Evolutionary conservation across 2,329 filamentous ascomycete genomes (phyloP).

Genomic region (Colletotrichum tofieldiae): DNA sequence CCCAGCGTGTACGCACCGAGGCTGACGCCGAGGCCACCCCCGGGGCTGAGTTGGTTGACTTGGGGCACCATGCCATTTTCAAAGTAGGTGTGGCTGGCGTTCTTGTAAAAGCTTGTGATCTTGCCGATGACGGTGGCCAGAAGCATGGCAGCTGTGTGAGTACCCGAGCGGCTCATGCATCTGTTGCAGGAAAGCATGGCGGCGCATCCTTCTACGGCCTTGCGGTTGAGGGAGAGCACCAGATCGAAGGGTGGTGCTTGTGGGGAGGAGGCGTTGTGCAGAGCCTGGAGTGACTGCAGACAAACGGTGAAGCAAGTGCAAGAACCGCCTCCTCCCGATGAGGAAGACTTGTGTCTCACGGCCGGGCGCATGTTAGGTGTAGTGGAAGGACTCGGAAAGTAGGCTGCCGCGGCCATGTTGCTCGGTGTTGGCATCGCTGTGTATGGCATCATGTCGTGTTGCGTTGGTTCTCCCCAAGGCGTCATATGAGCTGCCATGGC

Average conservation of each 20-base stretch:
- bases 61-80: conserved; percentile 47
- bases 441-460: conserved; percentile 54
- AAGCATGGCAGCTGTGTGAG: conserved; percentile 64
- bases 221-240: conserved; percentile 62
- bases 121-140: conserved; percentile 66
- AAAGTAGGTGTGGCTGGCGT: conserved; percentile 58
- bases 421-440: conserved; percentile 54
- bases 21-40: conserved; percentile 55
- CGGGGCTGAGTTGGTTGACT: conserved; percentile 40
- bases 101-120: conserved; percentile 63
- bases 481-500: conserved; percentile 49
- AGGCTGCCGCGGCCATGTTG: conserved; percentile 53
- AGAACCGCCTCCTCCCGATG: conserved; percentile 48
- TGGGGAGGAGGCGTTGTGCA: conserved; percentile 62
- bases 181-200: conserved; percentile 62
- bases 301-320: conserved; percentile 65
- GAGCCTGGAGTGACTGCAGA: conserved; percentile 62
- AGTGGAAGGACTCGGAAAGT: conserved; percentile 58
- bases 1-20: conserved; percentile 63
- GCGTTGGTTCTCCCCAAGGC: conserved; percentile 49
- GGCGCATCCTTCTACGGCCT: conserved; percentile 64
- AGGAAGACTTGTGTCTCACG: conserved; percentile 44
- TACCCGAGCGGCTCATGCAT: conserved; percentile 62
- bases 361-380: conserved; percentile 55
- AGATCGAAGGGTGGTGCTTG: conserved; percentile 59